phyloP scores from a whole-genome alignment of 2,329 filamentous ascomycete species.

The Paecilomyces formosus region DNA sequence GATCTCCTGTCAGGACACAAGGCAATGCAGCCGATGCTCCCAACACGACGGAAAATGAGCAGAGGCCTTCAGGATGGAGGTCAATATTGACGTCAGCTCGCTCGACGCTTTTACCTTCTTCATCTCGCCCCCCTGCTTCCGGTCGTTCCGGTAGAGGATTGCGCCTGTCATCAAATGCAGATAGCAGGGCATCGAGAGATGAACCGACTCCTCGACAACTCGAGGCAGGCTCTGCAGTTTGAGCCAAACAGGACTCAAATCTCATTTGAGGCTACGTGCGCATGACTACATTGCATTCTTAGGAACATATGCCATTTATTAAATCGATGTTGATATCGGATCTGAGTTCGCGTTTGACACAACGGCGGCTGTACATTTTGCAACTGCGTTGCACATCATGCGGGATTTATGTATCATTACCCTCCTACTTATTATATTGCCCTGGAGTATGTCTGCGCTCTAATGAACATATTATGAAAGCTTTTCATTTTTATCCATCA shows the following conservation, averaged over 20 bases:
- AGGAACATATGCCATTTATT: neutral
- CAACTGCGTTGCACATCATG: neutral
- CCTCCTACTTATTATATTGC: neutral
- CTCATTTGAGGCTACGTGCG: conserved; percentile 3
- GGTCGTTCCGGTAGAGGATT: neutral
- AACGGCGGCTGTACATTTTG: neutral
- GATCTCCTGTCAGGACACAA: conserved; percentile 10
- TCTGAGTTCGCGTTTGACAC: neutral
- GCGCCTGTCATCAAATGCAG: neutral
- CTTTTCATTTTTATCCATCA: neutral
- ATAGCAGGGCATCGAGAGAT: neutral
- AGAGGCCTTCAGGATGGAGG: neutral
- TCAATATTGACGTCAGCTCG: neutral
- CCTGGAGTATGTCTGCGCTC: neutral
- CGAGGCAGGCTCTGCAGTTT: conserved; percentile 11
- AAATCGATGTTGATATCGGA: neutral
- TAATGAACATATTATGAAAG: conserved; percentile 1
- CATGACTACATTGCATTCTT: neutral
- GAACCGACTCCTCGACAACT: conserved; percentile 12
- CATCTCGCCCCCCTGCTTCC: neutral
- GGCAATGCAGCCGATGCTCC: neutral
- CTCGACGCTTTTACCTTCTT: neutral
- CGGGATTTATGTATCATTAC: neutral
- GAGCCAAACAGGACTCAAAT: neutral
- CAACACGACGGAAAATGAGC: neutral